Percentiles rank a stretch among this genome's conserved stretches.
Evolutionary conservation across 495 filamentous ascomycete genomes (phyloP).

Genomic region (Neurospora sp.): DNA sequence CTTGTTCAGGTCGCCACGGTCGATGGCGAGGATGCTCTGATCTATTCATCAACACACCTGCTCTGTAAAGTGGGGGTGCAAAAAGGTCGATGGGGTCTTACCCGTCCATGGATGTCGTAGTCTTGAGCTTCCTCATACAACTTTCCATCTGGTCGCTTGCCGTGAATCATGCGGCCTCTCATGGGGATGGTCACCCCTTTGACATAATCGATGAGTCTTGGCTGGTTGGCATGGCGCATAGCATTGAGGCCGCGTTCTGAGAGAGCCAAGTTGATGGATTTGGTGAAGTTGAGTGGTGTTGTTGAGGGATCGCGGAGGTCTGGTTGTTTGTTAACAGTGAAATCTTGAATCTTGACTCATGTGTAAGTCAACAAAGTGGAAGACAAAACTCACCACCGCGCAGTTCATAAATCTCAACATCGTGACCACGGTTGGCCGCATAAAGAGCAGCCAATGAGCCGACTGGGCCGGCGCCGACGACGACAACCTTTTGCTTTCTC

Average conservation of each 20-base stretch:
- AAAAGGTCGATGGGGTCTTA: conserved; percentile 27
- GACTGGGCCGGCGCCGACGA: conserved; percentile 88
- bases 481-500: conserved; percentile 56
- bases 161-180: conserved; percentile 96
- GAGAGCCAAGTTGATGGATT: conserved; percentile 92
- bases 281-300: conserved; percentile 87
- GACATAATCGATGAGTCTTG: conserved; percentile 61
- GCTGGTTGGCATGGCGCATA: conserved; percentile 54
- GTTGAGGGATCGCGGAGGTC: conserved; percentile 81
- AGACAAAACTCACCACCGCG: conserved; percentile 60
- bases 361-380: not conserved
- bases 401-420: conserved; percentile 92
- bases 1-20: conserved; percentile 78
- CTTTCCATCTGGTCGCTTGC: conserved; percentile 49
- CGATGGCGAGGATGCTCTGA: conserved; percentile 44
- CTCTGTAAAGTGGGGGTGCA: not conserved
- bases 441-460: conserved; percentile 88
- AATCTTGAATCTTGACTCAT: not conserved
- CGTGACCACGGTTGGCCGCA: conserved; percentile 72
- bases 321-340: conserved; percentile 21
- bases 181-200: conserved; percentile 77
- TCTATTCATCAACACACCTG: not conserved
- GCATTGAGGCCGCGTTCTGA: conserved; percentile 92
- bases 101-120: conserved; percentile 84
- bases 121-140: conserved; percentile 70